Conservation (phyloP, 495 filamentous ascomycete genomes). For the Rhizodiscina lignyota region DNA sequence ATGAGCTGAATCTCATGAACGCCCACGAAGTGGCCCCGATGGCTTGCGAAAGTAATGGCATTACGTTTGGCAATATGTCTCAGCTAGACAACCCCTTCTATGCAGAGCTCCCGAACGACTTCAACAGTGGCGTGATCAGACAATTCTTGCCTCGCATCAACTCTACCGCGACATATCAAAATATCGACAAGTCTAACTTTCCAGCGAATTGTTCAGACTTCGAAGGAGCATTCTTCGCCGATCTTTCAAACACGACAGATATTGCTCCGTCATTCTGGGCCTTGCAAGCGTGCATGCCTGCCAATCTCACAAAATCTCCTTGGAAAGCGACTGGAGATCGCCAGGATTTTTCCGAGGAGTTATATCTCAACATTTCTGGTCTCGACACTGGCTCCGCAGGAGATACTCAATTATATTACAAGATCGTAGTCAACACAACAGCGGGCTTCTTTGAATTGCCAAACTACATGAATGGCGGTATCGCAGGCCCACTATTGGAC, state of each 20-base stretch:
- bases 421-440: slow-evolving; percentile 11
- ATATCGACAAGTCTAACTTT: slow-evolving; percentile 9
- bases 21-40: neutral
- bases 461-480: slow-evolving; percentile 14
- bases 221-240: slow-evolving; percentile 8
- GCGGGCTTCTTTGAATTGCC: slow-evolving; percentile 23
- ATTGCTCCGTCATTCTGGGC: slow-evolving; percentile 4
- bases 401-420: neutral
- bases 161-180: slow-evolving; percentile 12
- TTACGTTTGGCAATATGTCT: slow-evolving; percentile 6
- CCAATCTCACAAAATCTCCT: slow-evolving; percentile 8
- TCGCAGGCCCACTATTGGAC: slow-evolving; percentile 12
- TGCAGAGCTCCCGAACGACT: slow-evolving; percentile 9
- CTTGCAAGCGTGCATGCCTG: slow-evolving; percentile 16
- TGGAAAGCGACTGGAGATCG: slow-evolving; percentile 16
- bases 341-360: slow-evolving; percentile 19
- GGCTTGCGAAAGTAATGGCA: neutral
- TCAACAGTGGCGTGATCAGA: slow-evolving; percentile 14
- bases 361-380: slow-evolving; percentile 17
- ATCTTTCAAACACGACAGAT: slow-evolving; percentile 10
- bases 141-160: slow-evolving; percentile 21
- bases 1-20: slow-evolving; percentile 1
- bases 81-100: slow-evolving; percentile 11
- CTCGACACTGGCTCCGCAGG: slow-evolving; percentile 3
- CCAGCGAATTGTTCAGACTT: slow-evolving; percentile 9